Evolutionary conservation across 352 stramenopile species (phyloP).

Genomic region (Globisporangium spiculum): DNA sequence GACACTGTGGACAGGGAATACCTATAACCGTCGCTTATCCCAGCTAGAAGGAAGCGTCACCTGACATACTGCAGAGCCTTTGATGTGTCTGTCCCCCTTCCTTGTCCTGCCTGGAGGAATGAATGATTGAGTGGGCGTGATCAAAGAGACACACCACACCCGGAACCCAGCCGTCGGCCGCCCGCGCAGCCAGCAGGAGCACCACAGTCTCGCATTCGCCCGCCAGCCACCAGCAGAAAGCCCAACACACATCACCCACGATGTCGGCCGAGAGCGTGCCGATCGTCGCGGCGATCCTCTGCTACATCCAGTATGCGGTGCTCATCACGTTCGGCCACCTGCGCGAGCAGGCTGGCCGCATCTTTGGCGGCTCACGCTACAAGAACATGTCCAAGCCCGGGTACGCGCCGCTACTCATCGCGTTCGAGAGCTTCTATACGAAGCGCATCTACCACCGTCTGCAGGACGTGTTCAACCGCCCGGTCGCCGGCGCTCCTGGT

Average conservation of each 20-base stretch:
- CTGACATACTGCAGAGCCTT: too few relatives aligned
- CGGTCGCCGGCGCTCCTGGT: constrained; percentile 24
- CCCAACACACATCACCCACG: background rate
- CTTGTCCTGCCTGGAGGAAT: too few relatives aligned
- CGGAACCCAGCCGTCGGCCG: too few relatives aligned
- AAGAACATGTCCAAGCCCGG: constrained; percentile 21
- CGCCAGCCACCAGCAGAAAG: too few relatives aligned
- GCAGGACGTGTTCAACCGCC: constrained; percentile 55
- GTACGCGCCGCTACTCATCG: constrained; percentile 87
- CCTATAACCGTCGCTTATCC: too few relatives aligned
- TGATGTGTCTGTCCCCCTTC: too few relatives aligned
- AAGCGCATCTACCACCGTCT: constrained; percentile 91
- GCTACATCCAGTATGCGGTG: constrained; percentile 42
- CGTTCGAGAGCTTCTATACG: constrained; percentile 95
- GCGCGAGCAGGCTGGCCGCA: constrained; percentile 26
- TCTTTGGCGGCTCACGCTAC: constrained; percentile 36
- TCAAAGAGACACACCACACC: too few relatives aligned
- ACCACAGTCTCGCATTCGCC: too few relatives aligned
- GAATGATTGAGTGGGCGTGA: too few relatives aligned
- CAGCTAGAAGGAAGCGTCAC: too few relatives aligned
- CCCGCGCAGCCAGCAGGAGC: too few relatives aligned
- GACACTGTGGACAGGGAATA: too few relatives aligned
- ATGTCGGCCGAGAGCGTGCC: constrained; percentile 24
- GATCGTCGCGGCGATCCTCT: constrained; percentile 28
- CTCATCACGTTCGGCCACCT: constrained; percentile 38